Conservation (phyloP, 441 rosid genomes). For the Adansonia rubrostipa region DNA sequence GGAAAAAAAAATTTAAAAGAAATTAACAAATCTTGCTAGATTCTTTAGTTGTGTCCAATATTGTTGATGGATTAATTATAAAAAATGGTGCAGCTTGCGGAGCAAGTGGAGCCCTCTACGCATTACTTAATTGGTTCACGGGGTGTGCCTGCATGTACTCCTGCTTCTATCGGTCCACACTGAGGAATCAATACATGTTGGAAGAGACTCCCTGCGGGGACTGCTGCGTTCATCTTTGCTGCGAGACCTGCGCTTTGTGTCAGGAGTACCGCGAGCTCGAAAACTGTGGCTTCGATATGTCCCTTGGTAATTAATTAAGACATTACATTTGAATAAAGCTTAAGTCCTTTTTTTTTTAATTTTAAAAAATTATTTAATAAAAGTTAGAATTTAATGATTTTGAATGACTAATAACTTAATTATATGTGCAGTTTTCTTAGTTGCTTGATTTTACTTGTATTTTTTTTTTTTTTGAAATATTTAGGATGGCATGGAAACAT, state of each 20-base stretch:
- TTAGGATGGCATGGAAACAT: constrained; percentile 15
- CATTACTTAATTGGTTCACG: constrained; percentile 33
- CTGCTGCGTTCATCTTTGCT: constrained; percentile 51
- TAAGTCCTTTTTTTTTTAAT: too few relatives aligned
- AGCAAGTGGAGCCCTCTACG: constrained; percentile 48
- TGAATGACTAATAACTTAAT: too few relatives aligned
- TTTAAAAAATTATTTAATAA: too few relatives aligned
- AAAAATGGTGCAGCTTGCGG: constrained; percentile 40
- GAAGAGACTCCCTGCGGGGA: constrained; percentile 47
- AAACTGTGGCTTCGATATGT: constrained; percentile 43
- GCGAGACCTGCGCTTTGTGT: constrained; percentile 54
- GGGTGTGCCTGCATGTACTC: constrained; percentile 47
- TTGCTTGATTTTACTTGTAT: neutral
- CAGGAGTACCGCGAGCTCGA: constrained; percentile 62
- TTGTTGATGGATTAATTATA: neutral
- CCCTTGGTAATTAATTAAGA: constrained; percentile 28
- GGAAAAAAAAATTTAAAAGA: too few relatives aligned
- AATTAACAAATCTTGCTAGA: neutral
- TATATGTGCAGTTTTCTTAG: neutral
- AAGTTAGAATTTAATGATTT: too few relatives aligned
- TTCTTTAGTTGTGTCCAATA: neutral
- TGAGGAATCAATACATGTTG: constrained; percentile 48
- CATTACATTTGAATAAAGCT: too few relatives aligned
- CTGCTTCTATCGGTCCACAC: constrained; percentile 49
- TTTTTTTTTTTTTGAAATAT: neutral